These are phyloP conservation scores for Chytriomyces confervae DNA, from an alignment of 192 early-diverging fungal genomes.

Conservation along the genomic window DNA sequence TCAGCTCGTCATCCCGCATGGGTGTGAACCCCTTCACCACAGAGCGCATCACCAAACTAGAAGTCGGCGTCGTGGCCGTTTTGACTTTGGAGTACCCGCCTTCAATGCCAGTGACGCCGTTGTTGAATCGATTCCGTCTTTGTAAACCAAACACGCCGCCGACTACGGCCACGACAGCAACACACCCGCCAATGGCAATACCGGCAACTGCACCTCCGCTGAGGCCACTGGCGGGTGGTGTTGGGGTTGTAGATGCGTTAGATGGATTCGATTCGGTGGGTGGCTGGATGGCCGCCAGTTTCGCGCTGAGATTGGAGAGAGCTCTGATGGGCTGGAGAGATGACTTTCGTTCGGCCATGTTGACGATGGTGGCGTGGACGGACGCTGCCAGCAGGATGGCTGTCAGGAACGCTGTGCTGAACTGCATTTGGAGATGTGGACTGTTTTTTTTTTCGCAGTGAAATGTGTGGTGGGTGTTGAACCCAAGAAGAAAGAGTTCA, in stretches of 20 bases:
- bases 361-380: not conserved
- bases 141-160: not conserved
- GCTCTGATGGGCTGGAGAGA: conserved; percentile 26
- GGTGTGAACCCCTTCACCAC: not conserved
- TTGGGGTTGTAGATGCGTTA: not conserved
- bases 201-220: not conserved
- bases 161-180: not conserved
- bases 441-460: not conserved
- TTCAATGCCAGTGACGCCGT: not conserved
- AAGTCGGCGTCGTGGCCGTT: not conserved
- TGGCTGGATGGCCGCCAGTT: too few relatives aligned
- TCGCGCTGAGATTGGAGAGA: too few relatives aligned
- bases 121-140: not conserved
- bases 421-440: too few relatives aligned
- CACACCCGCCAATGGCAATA: not conserved
- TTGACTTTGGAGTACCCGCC: not conserved
- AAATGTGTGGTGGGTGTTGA: not conserved
- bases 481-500: not conserved
- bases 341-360: conserved; percentile 16
- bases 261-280: too few relatives aligned
- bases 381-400: not conserved
- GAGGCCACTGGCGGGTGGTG: not conserved
- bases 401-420: not conserved
- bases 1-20: not conserved
- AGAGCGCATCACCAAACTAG: not conserved